Evolutionary conservation across 208 protist genomes (phyloP).

Genomic region (Strigomonas galati): DNA sequence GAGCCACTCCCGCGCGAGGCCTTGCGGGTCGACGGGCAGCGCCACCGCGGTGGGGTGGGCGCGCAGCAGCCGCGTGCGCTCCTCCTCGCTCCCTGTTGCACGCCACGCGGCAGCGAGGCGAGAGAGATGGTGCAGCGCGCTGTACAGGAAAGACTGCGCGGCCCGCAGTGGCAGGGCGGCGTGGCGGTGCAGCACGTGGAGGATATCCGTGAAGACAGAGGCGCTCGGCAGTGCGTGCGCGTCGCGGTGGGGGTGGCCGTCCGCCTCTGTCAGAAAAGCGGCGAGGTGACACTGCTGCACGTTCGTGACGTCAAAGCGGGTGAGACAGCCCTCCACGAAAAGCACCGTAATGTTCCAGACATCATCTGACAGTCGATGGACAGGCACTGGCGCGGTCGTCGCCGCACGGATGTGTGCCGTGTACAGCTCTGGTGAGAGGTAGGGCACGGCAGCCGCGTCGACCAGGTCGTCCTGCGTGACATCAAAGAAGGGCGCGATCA

Average conservation of each 20-base stretch:
- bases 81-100: no score
- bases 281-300: constrained; percentile 27
- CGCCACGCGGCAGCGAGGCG: constrained; percentile 5
- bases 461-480: constrained; percentile 25
- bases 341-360: constrained; percentile 76
- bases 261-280: not conserved
- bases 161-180: constrained; percentile 29
- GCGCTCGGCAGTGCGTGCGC: constrained; percentile 8
- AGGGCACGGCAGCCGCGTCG: constrained; percentile 39
- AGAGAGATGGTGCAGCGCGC: constrained; percentile 43
- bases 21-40: not conserved
- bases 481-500: constrained; percentile 51
- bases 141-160: constrained; percentile 76
- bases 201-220: constrained; percentile 51
- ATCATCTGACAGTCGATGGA: constrained; percentile 70
- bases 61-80: no score
- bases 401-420: not conserved
- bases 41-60: not conserved
- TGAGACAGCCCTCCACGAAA: constrained; percentile 54
- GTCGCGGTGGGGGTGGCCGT: not conserved
- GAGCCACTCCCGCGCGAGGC: constrained; percentile 57
- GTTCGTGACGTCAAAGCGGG: constrained; percentile 32
- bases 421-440: constrained; percentile 68
- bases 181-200: constrained; percentile 19
- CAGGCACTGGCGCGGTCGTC: constrained; percentile 5